phyloP scores from a whole-genome alignment of 2,329 filamentous ascomycete species.

The Emmonsia crescens region DNA sequence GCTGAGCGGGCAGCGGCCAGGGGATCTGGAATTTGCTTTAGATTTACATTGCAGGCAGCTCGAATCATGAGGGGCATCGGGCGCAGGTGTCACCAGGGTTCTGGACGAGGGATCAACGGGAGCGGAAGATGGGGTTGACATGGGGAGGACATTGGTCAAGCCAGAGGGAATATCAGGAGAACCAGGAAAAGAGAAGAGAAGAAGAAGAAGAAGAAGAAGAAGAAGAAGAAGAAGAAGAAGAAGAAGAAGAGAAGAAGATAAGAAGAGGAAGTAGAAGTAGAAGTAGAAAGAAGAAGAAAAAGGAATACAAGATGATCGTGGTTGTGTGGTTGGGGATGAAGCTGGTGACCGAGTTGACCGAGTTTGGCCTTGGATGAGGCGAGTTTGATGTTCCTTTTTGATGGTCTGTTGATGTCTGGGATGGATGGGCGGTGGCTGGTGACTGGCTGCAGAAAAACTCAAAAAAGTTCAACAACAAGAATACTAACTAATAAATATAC shows the following conservation, averaged over 20 bases:
- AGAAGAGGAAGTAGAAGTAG: neutral
- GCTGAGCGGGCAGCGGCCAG: neutral
- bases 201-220: neutral
- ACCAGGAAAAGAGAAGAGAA: neutral
- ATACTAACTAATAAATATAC: no score
- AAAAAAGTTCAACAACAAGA: neutral
- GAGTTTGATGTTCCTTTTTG: no score
- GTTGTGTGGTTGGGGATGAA: neutral
- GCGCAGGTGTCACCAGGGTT: constrained; percentile 37
- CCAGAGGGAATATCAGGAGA: constrained; percentile 6
- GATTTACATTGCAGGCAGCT: constrained; percentile 19
- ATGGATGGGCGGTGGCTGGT: neutral
- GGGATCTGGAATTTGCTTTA: constrained; percentile 4
- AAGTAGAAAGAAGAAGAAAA: neutral
- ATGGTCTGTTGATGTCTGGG: no score
- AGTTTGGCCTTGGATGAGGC: neutral
- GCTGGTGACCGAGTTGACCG: neutral
- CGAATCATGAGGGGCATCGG: constrained; percentile 29
- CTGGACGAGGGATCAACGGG: constrained; percentile 30
- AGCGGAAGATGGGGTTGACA: constrained; percentile 39
- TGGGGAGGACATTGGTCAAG: constrained; percentile 41
- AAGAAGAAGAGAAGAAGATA: no score
- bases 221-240: no score
- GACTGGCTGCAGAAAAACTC: neutral
- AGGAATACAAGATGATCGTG: neutral